These are phyloP conservation scores for Trichoderma sp. DNA, from an alignment of 2,329 filamentous ascomycete species.

Conservation along the genomic window DNA sequence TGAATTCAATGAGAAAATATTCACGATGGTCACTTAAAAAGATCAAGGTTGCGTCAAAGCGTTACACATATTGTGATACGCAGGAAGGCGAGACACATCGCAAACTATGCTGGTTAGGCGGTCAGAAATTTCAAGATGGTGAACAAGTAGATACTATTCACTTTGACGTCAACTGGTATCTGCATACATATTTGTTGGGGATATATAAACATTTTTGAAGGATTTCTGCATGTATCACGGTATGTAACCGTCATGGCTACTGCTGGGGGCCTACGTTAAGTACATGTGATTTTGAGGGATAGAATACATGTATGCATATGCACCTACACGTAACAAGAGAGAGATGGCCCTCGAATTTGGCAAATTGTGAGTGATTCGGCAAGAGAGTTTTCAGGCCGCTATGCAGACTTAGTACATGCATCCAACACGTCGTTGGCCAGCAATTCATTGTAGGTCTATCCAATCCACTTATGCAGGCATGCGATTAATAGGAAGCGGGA, in stretches of 20 bases:
- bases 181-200: background rate
- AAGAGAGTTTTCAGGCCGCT: background rate
- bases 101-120: fast-evolving
- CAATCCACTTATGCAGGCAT: background rate
- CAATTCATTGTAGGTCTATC: background rate
- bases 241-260: background rate
- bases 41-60: background rate
- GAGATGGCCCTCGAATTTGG: background rate
- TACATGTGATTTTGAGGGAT: background rate
- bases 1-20: fast-evolving
- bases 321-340: background rate
- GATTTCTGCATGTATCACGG: background rate
- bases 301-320: too few species aligned
- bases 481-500: background rate
- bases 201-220: background rate
- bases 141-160: background rate
- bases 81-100: background rate
- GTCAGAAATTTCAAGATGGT: background rate
- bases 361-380: background rate
- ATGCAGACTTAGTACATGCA: background rate
- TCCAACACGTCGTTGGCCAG: background rate
- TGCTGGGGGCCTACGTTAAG: background rate
- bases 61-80: background rate
- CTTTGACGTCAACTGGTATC: background rate
- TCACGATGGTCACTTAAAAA: fast-evolving